phyloP scores from a whole-genome alignment of 176 grass and related monocot genomes.

The Avena insularis region DNA sequence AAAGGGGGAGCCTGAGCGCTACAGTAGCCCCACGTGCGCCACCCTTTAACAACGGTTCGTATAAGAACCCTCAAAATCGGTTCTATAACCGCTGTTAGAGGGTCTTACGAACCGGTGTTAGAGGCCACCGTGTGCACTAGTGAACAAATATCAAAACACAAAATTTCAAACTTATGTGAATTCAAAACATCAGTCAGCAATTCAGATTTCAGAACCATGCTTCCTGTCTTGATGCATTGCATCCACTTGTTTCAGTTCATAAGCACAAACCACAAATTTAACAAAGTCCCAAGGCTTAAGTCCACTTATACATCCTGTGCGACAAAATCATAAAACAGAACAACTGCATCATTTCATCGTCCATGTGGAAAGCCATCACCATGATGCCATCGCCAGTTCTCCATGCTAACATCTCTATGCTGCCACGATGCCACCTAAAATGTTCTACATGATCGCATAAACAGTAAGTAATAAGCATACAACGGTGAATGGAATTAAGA shows the following conservation, averaged over 20 bases:
- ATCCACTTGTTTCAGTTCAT: not conserved
- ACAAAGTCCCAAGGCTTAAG: not conserved
- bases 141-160: not conserved
- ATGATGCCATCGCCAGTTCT: not conserved
- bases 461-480: not conserved
- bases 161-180: not conserved
- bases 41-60: no score
- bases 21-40: no score
- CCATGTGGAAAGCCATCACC: not conserved
- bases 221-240: not conserved
- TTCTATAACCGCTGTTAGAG: no score
- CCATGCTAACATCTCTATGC: not conserved
- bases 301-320: not conserved
- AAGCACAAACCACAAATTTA: not conserved
- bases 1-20: no score
- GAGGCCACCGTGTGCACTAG: no score
- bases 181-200: not conserved
- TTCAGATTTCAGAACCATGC: not conserved
- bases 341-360: not conserved
- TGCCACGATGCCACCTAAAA: not conserved
- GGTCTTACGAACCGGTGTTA: no score
- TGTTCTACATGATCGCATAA: not conserved
- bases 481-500: not conserved
- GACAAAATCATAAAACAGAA: not conserved
- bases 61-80: no score